Evolutionary conservation across 2,329 filamentous ascomycete species (phyloP).

Genomic region (Sporothrix euskadiensis): DNA sequence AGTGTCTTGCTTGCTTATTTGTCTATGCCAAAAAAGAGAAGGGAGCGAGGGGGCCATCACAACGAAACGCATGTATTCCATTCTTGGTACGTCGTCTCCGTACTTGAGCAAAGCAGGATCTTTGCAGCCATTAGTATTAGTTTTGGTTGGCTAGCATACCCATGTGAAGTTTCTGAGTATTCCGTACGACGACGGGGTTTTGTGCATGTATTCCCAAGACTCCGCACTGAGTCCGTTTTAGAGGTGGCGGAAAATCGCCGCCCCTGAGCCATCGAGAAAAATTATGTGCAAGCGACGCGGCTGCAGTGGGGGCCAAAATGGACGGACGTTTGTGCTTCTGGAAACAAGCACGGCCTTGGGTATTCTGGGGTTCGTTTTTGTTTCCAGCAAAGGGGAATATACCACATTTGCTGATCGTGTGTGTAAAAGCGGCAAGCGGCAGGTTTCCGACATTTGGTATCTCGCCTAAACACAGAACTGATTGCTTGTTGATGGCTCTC

Average conservation of each 20-base stretch:
- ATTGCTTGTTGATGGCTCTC: not conserved
- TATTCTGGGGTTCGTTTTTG: not conserved
- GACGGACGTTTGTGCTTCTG: not conserved
- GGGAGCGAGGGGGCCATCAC: too few relatives aligned
- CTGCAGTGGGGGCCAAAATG: not conserved
- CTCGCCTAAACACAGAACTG: not conserved
- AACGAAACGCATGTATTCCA: not conserved
- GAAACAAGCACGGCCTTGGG: not conserved
- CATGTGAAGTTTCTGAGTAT: not conserved
- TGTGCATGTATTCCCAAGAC: not conserved
- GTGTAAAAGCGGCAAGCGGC: too few relatives aligned
- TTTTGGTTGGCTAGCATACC: too few relatives aligned
- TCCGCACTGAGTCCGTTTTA: not conserved
- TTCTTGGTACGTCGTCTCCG: not conserved
- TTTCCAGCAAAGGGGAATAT: not conserved
- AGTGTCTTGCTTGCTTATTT: not conserved
- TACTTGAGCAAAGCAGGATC: not conserved
- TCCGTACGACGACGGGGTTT: not conserved
- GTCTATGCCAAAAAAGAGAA: not conserved
- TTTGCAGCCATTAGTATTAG: too few relatives aligned
- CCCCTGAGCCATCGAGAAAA: not conserved
- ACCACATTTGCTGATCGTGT: not conserved
- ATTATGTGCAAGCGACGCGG: not conserved
- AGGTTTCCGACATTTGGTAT: not conserved
- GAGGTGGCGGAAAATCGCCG: not conserved